Percentiles rank a stretch among this genome's conserved stretches.
Evolutionary conservation across 805 yeast species (phyloP).

Genomic region (Priceomyces haplophilus): DNA sequence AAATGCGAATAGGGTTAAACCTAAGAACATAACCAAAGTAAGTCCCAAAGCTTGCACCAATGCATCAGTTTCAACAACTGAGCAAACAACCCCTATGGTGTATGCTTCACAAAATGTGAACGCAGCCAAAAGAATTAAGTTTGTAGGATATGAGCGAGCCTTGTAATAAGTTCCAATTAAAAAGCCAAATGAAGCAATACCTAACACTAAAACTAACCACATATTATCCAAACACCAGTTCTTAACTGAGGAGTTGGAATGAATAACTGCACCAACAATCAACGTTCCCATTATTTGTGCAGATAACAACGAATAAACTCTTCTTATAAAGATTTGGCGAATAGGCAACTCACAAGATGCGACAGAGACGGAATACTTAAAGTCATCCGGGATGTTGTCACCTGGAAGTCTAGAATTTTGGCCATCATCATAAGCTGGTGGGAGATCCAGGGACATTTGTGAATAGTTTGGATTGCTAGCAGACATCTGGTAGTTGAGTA

Average conservation of each 20-base stretch:
- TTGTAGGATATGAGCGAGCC: conserved; percentile 67
- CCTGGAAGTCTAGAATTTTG: conserved; percentile 25
- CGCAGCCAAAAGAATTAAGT: conserved; percentile 54
- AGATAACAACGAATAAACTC: conserved; percentile 71
- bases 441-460: conserved; percentile 12
- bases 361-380: conserved; percentile 76
- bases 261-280: conserved; percentile 51
- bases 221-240: conserved; percentile 55
- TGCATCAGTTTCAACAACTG: conserved; percentile 58
- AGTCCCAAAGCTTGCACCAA: conserved; percentile 70
- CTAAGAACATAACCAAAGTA: conserved; percentile 69
- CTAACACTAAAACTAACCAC: conserved; percentile 57
- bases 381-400: conserved; percentile 62
- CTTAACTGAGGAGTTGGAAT: conserved; percentile 42
- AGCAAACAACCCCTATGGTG: conserved; percentile 63
- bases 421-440: conserved; percentile 21
- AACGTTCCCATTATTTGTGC: conserved; percentile 64
- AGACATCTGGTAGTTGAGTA: background rate
- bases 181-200: conserved; percentile 59
- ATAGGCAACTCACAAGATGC: conserved; percentile 73
- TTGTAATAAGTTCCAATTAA: conserved; percentile 61
- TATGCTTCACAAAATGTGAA: conserved; percentile 78
- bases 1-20: conserved; percentile 71
- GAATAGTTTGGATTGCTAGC: conserved; percentile 3
- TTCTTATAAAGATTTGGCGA: conserved; percentile 71